A percentile compares a stretch with the other conserved stretches of the same genome.
phyloP scores from a whole-genome alignment of 2,329 filamentous ascomycete genomes.

The Cladophialophora carrionii region DNA sequence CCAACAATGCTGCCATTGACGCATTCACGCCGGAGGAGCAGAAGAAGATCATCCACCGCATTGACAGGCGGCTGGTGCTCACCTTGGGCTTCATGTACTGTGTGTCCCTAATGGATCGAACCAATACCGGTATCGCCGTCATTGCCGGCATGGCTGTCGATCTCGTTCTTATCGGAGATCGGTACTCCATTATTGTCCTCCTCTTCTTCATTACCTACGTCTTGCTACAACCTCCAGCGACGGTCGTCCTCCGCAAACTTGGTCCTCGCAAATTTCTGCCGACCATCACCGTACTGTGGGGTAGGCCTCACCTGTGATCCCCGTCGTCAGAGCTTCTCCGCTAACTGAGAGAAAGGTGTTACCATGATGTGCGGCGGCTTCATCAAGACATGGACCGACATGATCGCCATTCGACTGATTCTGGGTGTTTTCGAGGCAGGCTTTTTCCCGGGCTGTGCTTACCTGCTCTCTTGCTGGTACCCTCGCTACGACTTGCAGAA shows the following conservation, averaged over 20 bases:
- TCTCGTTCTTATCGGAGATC: constrained; percentile 32
- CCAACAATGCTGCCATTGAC: constrained; percentile 39
- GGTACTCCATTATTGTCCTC: constrained; percentile 65
- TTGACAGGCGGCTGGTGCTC: constrained; percentile 68
- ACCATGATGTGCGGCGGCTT: constrained; percentile 44
- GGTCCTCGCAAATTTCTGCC: constrained; percentile 48
- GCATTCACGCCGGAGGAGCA: constrained; percentile 58
- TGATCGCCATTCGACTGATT: constrained; percentile 15
- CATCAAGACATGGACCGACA: constrained; percentile 13
- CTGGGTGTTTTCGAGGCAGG: constrained; percentile 21
- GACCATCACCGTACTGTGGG: constrained; percentile 14
- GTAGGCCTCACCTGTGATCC: background rate
- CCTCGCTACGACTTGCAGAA: constrained; percentile 48
- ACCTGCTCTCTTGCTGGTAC: constrained; percentile 75
- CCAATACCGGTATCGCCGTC: constrained; percentile 71
- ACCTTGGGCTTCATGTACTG: constrained; percentile 72
- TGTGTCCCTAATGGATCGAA: constrained; percentile 78
- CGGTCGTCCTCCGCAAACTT: constrained; percentile 67
- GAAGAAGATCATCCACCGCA: constrained; percentile 66
- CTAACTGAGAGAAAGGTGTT: constrained; percentile 42
- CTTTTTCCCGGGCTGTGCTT: constrained; percentile 60
- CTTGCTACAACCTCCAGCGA: constrained; percentile 71
- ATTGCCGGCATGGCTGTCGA: constrained; percentile 61
- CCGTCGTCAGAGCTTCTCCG: constrained; percentile 32
- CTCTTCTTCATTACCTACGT: constrained; percentile 77